Base-by-base conservation (phyloP, 495 filamentous ascomycete genomes). In the Pseudomonodictys pantanalensis region DNA sequence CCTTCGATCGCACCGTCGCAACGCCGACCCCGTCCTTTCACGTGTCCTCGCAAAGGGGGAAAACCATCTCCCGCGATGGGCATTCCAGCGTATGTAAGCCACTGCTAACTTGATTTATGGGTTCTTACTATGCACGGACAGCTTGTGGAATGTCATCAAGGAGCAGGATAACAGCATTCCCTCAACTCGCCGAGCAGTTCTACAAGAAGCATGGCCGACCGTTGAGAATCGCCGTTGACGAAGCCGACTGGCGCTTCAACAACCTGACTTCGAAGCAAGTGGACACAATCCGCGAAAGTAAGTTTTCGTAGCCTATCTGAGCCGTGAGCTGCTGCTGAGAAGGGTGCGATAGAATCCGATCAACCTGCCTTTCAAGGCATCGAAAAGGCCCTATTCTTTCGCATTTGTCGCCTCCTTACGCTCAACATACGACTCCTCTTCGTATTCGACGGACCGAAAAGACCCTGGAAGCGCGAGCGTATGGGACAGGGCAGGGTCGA, bases 351-450 rank as follows among this genome's bases (percentile, higher is more conserved):
- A 59, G 61, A 33, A 28, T 56, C 43, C 3, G 29, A 53, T 24
- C 44, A 66, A 35, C 69, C 61, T 17, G 46, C 59, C 2, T 68
- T 56, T 8, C 68, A 65, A 45, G 65, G 65, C 8, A 68, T 66
- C 17, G 68, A 70, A 58, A 72, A 70, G 50, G 32, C 25, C 4
- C 58, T 72, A 12, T 60, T 72, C 29, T 68, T 58, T 41, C 52
- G 69, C 12, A 44, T 67, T 17, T 51, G 62, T 15, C 20, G 49
- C 0, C 35, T 68, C 2, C 53, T 70, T 35, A 55, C 45, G 23
- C 57, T 68, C 2, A 68, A 72, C 48, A 64, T 72, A 22, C 58
- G 70, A 26, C 61, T 66, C 7, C 8, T 68, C 28, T 71, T 72
- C 56, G 57, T 72, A 9, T 65, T 64, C 51, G 68, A 68, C 45